phyloP scores from a whole-genome alignment of 1,284 basidiomycete species.

The Puccinia polysora region DNA sequence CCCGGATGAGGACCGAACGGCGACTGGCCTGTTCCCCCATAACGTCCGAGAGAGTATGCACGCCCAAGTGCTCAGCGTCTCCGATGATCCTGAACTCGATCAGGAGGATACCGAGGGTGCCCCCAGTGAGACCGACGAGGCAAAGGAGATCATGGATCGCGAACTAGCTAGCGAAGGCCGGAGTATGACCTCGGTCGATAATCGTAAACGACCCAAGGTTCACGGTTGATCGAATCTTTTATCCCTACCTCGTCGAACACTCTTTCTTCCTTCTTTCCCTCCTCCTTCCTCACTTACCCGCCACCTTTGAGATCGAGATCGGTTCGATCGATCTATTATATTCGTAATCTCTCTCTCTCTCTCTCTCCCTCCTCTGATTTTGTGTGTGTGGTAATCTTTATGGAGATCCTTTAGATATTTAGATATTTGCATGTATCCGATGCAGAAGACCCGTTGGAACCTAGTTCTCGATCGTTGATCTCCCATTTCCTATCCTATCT shows the following conservation, averaged over 20 bases:
- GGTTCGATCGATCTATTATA: no score
- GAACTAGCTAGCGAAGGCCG: constrained; percentile 40
- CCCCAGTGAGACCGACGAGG: neutral
- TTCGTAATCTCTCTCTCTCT: no score
- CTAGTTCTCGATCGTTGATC: no score
- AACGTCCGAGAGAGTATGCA: constrained; percentile 21
- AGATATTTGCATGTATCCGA: no score
- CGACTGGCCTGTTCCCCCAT: neutral
- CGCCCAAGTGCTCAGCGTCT: constrained; percentile 28
- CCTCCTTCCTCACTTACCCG: neutral
- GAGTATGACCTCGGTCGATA: constrained; percentile 38
- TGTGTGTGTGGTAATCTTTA: no score
- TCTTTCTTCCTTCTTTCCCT: neutral
- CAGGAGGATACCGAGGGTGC: neutral
- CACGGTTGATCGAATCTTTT: constrained; percentile 10
- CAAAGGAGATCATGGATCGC: constrained; percentile 40
- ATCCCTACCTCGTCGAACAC: neutral
- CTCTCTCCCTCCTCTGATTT: no score
- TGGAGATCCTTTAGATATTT: no score
- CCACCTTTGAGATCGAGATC: no score
- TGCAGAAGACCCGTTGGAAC: no score
- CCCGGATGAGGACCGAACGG: neutral
- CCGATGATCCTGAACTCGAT: no score
- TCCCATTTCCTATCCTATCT: no score
- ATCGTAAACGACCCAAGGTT: constrained; percentile 24